Base-by-base conservation (phyloP, 2,329 filamentous ascomycete genomes). In the Diplodia scrobiculata region DNA sequence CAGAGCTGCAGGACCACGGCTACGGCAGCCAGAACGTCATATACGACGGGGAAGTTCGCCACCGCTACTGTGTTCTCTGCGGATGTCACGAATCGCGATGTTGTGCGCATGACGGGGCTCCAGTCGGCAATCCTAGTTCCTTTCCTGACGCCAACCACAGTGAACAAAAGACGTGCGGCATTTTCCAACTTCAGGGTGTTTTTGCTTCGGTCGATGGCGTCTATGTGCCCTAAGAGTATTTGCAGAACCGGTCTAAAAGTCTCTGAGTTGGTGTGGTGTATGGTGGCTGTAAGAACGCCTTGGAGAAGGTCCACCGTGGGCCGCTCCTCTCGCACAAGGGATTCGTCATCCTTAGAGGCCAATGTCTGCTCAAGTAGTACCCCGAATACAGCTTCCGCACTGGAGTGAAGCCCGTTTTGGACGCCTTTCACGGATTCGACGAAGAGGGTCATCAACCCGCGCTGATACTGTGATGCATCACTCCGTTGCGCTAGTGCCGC, bases 361-460 rank as follows among this genome's bases (percentile, higher is more conserved):
- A 72, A 74, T 0, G 72, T 72, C 48, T 76, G 72, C 14, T 66
- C 48, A 17, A 88, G 68, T 9, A 88, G 71, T 68, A 83, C 84
- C 53, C 78, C 76, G 27, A 88, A 71, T 21, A 88, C 81, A 10
- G 83, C 80, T 2, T 78, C 72, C 36, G 83, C 86, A 69, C 84
- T 84, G 2, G 85, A 85, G 73, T 89, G 84, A 7, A 88, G 74
- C 0, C 82, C 83, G 59, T 80, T 76, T 68, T 88, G 85, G 34
- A 88, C 78, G 29, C 87, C 87, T 71, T 87, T 86, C 63, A 88
- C 84, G 9, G 93, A 89, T 77, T 98, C 94, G 3, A 92, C 88
- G 73, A 97, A 91, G 83, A 98, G 89, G 19, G 87, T 91, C 91
- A 97, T 97, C 53, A 97, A 78, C 65, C 94, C 95, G 74, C 96